These are phyloP conservation scores for Inga leiocalycina DNA, from an alignment of 306 rosid species.

Conservation along the genomic window DNA sequence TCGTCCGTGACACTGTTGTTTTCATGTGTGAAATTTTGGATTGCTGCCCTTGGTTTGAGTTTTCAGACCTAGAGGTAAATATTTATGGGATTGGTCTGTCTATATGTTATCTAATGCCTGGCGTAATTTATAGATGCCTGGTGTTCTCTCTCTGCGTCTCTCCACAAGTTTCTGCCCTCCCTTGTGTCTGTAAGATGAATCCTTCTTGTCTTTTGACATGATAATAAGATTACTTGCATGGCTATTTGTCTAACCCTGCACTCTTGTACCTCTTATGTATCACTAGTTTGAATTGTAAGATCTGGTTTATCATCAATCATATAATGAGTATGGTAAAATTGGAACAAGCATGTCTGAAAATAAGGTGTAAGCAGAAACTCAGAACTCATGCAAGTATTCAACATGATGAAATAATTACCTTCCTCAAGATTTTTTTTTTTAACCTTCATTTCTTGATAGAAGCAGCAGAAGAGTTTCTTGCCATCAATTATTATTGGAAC, in stretches of 20 bases:
- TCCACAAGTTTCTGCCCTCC: constrained; percentile 1
- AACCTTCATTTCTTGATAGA: not conserved
- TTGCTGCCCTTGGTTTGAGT: constrained; percentile 99
- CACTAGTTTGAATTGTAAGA: constrained; percentile 26
- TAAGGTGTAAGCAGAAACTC: constrained; percentile 33
- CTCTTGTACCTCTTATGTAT: constrained; percentile 27
- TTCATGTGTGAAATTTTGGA: constrained; percentile 98
- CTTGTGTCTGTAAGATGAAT: not conserved
- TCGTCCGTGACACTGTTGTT: constrained; percentile 91
- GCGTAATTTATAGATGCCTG: constrained; percentile 28
- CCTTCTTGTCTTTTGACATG: constrained; percentile 28
- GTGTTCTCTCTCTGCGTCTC: constrained; percentile 6
- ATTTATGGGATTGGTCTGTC: constrained; percentile 33
- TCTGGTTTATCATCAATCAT: constrained; percentile 36
- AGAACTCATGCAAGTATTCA: not conserved
- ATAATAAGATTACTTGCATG: constrained; percentile 6
- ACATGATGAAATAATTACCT: not conserved
- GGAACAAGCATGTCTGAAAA: constrained; percentile 37
- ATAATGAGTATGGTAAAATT: constrained; percentile 31
- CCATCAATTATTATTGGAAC: not conserved
- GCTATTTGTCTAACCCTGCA: constrained; percentile 16
- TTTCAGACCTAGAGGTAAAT: constrained; percentile 96
- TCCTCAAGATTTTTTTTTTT: not conserved
- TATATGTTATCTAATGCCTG: constrained; percentile 16
- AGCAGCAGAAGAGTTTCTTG: not conserved